These are phyloP conservation scores for Xerocomus amazonicus DNA, from an alignment of 1,284 basidiomycete species.

Conservation along the genomic window DNA sequence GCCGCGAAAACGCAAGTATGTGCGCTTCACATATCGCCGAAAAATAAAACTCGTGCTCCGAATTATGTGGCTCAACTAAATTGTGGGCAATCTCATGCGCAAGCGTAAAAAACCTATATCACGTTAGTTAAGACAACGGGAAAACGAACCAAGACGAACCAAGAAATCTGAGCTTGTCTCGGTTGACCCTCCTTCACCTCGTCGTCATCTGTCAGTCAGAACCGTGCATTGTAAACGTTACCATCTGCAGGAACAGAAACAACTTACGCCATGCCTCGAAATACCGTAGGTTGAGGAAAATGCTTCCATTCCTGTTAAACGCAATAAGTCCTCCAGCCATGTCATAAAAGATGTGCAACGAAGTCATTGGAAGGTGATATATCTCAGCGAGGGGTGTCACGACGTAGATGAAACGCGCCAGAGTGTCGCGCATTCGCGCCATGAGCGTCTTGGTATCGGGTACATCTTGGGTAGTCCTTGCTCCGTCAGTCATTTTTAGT, in stretches of 20 bases:
- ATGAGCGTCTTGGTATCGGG: constrained; percentile 50
- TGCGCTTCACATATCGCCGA: constrained; percentile 81
- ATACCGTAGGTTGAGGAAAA: constrained; percentile 89
- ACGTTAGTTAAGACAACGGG: neutral
- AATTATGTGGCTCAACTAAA: constrained; percentile 72
- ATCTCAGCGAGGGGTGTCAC: constrained; percentile 55
- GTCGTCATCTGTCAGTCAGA: constrained; percentile 55
- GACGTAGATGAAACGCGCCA: constrained; percentile 69
- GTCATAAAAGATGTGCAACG: constrained; percentile 89
- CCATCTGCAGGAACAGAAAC: neutral
- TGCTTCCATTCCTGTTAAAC: constrained; percentile 87
- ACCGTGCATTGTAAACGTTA: neutral
- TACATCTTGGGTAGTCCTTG: constrained; percentile 42
- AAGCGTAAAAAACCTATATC: constrained; percentile 74
- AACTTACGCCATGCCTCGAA: constrained; percentile 81
- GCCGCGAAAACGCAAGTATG: constrained; percentile 35
- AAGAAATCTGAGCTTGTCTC: constrained; percentile 77
- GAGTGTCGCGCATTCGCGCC: constrained; percentile 45
- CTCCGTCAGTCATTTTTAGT: neutral
- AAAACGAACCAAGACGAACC: constrained; percentile 39
- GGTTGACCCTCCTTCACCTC: constrained; percentile 58
- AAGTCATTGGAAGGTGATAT: constrained; percentile 63
- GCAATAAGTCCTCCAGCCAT: constrained; percentile 80
- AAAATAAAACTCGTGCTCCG: constrained; percentile 93
- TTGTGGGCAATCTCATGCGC: constrained; percentile 93